phyloP scores from a whole-genome alignment of 805 yeast genomes.

The Metschnikowia chrysomelidarum region DNA sequence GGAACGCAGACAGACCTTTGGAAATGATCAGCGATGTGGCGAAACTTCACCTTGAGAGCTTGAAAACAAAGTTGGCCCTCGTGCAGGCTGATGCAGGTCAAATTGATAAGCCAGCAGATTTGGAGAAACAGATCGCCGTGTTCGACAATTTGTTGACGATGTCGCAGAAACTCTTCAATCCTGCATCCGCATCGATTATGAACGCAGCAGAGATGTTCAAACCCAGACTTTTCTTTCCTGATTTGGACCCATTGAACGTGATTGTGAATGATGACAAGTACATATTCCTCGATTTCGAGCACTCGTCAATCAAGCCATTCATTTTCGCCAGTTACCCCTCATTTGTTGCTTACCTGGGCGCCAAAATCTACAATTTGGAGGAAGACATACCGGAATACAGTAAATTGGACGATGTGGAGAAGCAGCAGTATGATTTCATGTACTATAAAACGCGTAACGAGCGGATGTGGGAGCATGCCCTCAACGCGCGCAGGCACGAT shows the following conservation, averaged over 20 bases:
- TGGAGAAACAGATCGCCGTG: slow-evolving; percentile 54
- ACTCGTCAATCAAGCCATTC: slow-evolving; percentile 76
- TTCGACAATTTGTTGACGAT: slow-evolving; percentile 59
- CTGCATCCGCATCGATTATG: slow-evolving; percentile 54
- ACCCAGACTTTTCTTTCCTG: slow-evolving; percentile 77
- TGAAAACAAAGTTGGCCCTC: slow-evolving; percentile 51
- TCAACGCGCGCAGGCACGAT: slow-evolving; percentile 62
- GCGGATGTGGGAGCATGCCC: slow-evolving; percentile 76
- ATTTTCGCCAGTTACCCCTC: slow-evolving; percentile 75
- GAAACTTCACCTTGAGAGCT: slow-evolving; percentile 60
- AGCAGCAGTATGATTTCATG: slow-evolving; percentile 82
- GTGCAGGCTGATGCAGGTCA: slow-evolving; percentile 53
- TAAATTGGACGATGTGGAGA: slow-evolving; percentile 64
- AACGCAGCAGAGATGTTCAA: slow-evolving; percentile 59
- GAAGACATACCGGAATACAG: slow-evolving; percentile 74
- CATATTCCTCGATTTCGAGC: slow-evolving; percentile 80
- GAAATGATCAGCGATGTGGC: slow-evolving; percentile 67
- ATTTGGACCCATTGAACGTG: slow-evolving; percentile 88
- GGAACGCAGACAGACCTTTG: slow-evolving; percentile 57
- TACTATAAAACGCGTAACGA: slow-evolving; percentile 89
- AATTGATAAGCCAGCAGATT: slow-evolving; percentile 39
- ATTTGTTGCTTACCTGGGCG: slow-evolving; percentile 85
- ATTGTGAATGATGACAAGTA: slow-evolving; percentile 42
- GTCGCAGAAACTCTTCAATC: slow-evolving; percentile 58
- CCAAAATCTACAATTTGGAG: slow-evolving; percentile 72